These are phyloP conservation scores for Sporisorium sorghi DNA, from an alignment of 1,284 basidiomycete species.

Conservation along the genomic window DNA sequence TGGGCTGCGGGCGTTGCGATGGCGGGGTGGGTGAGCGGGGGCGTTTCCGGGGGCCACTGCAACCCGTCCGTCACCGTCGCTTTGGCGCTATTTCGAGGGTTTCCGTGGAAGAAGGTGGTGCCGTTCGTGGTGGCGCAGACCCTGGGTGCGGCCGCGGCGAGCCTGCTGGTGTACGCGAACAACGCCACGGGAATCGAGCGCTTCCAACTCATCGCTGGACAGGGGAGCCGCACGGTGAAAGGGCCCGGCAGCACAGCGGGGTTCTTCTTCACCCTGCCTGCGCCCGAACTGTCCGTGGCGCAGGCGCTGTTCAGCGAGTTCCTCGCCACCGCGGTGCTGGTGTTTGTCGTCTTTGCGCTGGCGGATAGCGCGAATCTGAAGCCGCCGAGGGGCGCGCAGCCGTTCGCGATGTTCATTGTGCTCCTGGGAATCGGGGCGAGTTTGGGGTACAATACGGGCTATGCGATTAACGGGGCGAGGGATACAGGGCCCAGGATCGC, in stretches of 20 bases:
- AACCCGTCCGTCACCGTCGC: constrained; percentile 73
- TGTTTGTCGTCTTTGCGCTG: constrained; percentile 57
- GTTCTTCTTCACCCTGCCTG: constrained; percentile 78
- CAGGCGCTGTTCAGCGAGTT: constrained; percentile 52
- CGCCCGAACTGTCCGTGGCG: constrained; percentile 31
- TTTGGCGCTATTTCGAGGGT: constrained; percentile 77
- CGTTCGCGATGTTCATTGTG: constrained; percentile 74
- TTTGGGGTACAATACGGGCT: constrained; percentile 76
- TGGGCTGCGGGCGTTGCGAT: constrained; percentile 64
- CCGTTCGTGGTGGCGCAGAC: constrained; percentile 79
- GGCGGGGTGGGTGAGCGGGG: constrained; percentile 56
- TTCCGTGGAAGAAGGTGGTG: constrained; percentile 83
- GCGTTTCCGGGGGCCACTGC: constrained; percentile 56
- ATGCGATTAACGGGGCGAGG: constrained; percentile 76
- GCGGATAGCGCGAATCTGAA: constrained; percentile 70
- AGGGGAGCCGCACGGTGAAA: constrained; percentile 74
- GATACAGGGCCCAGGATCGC: constrained; percentile 76
- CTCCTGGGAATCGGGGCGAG: constrained; percentile 74
- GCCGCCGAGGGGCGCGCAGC: constrained; percentile 73
- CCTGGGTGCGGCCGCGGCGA: constrained; percentile 78
- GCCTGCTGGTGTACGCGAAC: constrained; percentile 78
- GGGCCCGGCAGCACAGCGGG: constrained; percentile 73
- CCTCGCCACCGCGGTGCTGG: constrained; percentile 55
- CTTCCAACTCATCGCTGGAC: constrained; percentile 75
- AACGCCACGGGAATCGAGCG: constrained; percentile 81